phyloP scores from a whole-genome alignment of 2,329 filamentous ascomycete species.

The Pseudogymnoascus sp. region DNA sequence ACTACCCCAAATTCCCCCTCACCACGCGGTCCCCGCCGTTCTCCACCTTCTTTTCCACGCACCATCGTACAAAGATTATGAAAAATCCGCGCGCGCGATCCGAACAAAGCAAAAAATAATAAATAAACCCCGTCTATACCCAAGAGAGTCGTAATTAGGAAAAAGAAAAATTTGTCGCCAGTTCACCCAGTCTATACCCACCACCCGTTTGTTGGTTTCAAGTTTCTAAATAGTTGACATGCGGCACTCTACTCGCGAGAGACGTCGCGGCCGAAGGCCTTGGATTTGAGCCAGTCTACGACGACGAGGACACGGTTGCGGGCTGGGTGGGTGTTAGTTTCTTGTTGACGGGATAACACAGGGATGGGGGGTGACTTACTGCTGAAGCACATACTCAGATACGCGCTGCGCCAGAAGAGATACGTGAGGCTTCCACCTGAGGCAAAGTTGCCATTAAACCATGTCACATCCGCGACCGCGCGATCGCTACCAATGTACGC shows the following conservation, averaged over 20 bases:
- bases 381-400: slow-evolving; percentile 99
- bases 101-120: not conserved
- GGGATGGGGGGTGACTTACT: slow-evolving; percentile 52
- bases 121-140: slow-evolving; percentile 4
- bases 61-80: not conserved
- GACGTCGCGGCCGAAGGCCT: slow-evolving; percentile 91
- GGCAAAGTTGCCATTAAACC: slow-evolving; percentile 94
- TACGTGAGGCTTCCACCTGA: slow-evolving; percentile 91
- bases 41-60: not conserved
- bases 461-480: slow-evolving; percentile 93
- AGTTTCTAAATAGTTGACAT: not conserved
- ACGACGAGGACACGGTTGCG: slow-evolving; percentile 90
- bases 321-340: slow-evolving; percentile 41
- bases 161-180: not conserved
- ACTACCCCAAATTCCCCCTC: not conserved
- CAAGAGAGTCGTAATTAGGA: slow-evolving; percentile 5
- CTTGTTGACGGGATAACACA: not conserved
- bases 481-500: slow-evolving; percentile 98
- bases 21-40: not conserved
- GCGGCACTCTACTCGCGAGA: slow-evolving; percentile 58
- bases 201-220: slow-evolving; percentile 9
- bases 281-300: slow-evolving; percentile 95
- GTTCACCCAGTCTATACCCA: not conserved
- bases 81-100: not conserved
- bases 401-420: slow-evolving; percentile 96